phyloP scores from a whole-genome alignment of 2,329 filamentous ascomycete species.

The Talaromyces marneffei region DNA sequence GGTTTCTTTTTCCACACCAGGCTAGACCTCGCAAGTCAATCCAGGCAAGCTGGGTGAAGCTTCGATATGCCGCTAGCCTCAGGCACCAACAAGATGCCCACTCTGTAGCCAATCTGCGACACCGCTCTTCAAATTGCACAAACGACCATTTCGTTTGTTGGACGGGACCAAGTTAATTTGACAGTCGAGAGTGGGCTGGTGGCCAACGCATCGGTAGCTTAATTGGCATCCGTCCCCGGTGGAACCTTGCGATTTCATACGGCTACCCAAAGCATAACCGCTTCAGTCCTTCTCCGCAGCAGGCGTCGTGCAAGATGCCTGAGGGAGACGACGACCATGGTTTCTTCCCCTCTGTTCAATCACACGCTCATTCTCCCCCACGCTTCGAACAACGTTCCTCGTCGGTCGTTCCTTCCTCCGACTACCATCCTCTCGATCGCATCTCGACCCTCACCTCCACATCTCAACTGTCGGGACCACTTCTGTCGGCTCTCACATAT shows the following conservation, averaged over 20 bases:
- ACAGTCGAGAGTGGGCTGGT: conserved; percentile 21
- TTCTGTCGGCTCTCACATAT: conserved; percentile 26
- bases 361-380: conserved; percentile 5
- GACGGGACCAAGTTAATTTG: not conserved
- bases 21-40: conserved; percentile 7
- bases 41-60: conserved; percentile 10
- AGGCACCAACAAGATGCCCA: conserved; percentile 33
- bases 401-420: conserved; percentile 21
- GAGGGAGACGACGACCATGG: conserved; percentile 35
- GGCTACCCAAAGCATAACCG: conserved; percentile 21
- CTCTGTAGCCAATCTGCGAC: conserved; percentile 36
- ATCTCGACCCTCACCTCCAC: conserved; percentile 26
- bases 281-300: conserved; percentile 21
- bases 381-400: conserved; percentile 20
- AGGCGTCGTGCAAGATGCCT: conserved; percentile 37
- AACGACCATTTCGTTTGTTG: not conserved
- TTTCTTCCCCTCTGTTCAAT: conserved; percentile 11
- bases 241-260: conserved; percentile 20
- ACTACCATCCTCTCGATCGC: conserved; percentile 22
- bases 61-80: conserved; percentile 32
- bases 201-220: conserved; percentile 35
- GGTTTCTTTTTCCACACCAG: not conserved
- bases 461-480: conserved; percentile 20
- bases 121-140: conserved; percentile 20
- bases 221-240: conserved; percentile 15